Evolutionary conservation across 2,329 filamentous ascomycete species (phyloP), one percentile per base, ranked within the genome.

Genomic region (Fusarium sambucinum): DNA sequence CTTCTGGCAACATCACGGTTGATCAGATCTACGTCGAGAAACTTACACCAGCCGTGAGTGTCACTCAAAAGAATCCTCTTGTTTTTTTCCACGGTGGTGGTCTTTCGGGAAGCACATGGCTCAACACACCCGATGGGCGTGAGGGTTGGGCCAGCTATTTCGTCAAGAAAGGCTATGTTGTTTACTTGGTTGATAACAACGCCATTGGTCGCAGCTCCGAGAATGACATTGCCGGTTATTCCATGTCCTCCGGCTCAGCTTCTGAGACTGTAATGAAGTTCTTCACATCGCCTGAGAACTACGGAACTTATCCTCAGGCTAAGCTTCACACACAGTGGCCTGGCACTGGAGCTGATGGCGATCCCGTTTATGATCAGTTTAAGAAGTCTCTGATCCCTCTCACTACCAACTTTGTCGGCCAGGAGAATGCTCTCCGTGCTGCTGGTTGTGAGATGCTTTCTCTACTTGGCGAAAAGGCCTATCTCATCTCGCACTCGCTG

Each of bases 21-120:
- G 68, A 71, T 25, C 67, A 70, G 25, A 23, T 71, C 16, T 71
- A 71, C 23, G 67, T 71, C 4, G 67, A 71, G 30, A 71, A 71
- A 6, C 44, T 71, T 27, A 58, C 50, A 0, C 68, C 68, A 2
- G 35, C 41, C 3, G n/a, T 3, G 1, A 17, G 35, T 4, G 16
- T 17, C 16, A 32, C 10, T 7, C 63, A 70, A 25, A 59, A 57
- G 25, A 48, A 65, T 5, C 67, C 67, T 10, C 55, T 71, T 2
- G 64, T 71, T 17, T 70, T 71, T 41, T 68, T 71, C 23, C 67
- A 70, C 11, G 67, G 67, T 2, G 68, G 67, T 5, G 67, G 67
- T n/a, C 44, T 65, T 16, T 66, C 69, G 0, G 69, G 63, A 13
- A 70, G 61, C 32, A 70, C 57, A 5, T 71, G 64, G 64, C 68